Percentiles rank a stretch among this genome's conserved stretches.
phyloP scores from a whole-genome alignment of 2,329 filamentous ascomycete genomes.

The Sarocladium oryzae region DNA sequence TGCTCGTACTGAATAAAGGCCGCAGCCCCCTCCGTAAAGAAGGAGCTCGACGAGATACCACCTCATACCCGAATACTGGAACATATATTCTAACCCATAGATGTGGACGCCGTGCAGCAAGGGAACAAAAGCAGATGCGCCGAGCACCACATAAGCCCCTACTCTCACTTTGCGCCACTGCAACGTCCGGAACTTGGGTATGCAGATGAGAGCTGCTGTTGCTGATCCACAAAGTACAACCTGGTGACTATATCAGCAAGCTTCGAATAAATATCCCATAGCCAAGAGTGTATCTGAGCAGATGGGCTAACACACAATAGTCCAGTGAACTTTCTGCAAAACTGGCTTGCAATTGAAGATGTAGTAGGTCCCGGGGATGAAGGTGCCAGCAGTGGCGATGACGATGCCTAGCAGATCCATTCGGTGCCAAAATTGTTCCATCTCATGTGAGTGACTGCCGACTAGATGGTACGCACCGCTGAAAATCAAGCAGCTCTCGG shows the following conservation, averaged over 20 bases:
- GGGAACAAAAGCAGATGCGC: slow-evolving; percentile 13
- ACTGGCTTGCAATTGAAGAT: slow-evolving; percentile 13
- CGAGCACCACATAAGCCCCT: slow-evolving; percentile 11
- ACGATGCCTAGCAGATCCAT: slow-evolving; percentile 17
- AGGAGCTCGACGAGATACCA: slow-evolving; percentile 15
- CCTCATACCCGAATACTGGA: slow-evolving; percentile 13
- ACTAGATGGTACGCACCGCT: slow-evolving; percentile 14
- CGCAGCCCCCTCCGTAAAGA: slow-evolving; percentile 47
- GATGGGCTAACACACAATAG: slow-evolving; percentile 9
- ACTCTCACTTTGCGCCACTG: slow-evolving; percentile 14
- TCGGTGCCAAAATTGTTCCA: slow-evolving; percentile 16
- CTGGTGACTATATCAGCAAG: slow-evolving; percentile 11
- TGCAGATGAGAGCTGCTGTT: slow-evolving; percentile 12
- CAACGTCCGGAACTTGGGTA: slow-evolving; percentile 12
- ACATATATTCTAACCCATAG: slow-evolving; percentile 15
- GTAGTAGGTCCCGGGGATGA: slow-evolving; percentile 15
- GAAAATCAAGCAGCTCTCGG: slow-evolving; percentile 13
- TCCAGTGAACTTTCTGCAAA: slow-evolving; percentile 15
- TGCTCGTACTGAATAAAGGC: slow-evolving; percentile 63
- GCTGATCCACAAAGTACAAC: slow-evolving; percentile 10
- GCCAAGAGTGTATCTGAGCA: background rate
- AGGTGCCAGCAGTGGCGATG: slow-evolving; percentile 14
- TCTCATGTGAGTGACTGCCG: slow-evolving; percentile 12
- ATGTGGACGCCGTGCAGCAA: slow-evolving; percentile 13
- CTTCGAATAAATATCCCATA: background rate